These are phyloP conservation scores for Claviceps fusiformis DNA, from an alignment of 2,329 filamentous ascomycete genomes.

Conservation along the genomic window DNA sequence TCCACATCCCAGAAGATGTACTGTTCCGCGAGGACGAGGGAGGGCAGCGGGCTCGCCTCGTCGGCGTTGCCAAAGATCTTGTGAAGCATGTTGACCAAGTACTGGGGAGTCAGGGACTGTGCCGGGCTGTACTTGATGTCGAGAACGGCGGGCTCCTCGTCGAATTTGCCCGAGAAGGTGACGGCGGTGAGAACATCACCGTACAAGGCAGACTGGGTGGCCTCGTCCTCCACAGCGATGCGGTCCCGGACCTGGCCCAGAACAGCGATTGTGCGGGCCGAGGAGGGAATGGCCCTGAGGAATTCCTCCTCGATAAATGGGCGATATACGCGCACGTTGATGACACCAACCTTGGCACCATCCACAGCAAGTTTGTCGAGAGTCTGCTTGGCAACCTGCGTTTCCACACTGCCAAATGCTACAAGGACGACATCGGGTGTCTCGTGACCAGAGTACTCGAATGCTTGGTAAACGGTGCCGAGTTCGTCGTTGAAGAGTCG, in stretches of 20 bases:
- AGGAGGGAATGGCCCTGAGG: conserved; percentile 63
- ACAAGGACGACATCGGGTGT: conserved; percentile 73
- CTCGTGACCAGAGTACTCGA: conserved; percentile 84
- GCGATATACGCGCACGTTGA: conserved; percentile 87
- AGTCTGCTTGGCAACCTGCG: conserved; percentile 72
- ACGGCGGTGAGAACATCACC: conserved; percentile 81
- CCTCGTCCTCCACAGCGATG: conserved; percentile 57
- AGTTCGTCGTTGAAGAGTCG: conserved; percentile 77
- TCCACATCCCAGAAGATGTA: conserved; percentile 93
- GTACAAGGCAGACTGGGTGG: conserved; percentile 73
- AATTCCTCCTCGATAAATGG: conserved; percentile 95
- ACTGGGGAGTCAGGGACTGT: conserved; percentile 40
- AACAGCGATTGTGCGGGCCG: conserved; percentile 63
- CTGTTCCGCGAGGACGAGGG: conserved; percentile 53
- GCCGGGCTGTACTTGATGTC: conserved; percentile 84
- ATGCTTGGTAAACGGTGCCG: conserved; percentile 81
- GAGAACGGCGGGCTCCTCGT: conserved; percentile 48
- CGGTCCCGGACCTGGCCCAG: conserved; percentile 77
- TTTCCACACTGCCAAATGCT: conserved; percentile 84
- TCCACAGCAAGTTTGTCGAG: conserved; percentile 57
- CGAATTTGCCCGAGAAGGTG: conserved; percentile 59
- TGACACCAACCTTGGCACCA: conserved; percentile 67
- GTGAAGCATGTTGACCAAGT: conserved; percentile 37
- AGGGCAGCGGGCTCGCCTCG: conserved; percentile 25
- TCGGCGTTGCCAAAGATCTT: conserved; percentile 42